Base-by-base conservation (phyloP, 768 basidiomycete genomes). In the Serendipita indica region DNA sequence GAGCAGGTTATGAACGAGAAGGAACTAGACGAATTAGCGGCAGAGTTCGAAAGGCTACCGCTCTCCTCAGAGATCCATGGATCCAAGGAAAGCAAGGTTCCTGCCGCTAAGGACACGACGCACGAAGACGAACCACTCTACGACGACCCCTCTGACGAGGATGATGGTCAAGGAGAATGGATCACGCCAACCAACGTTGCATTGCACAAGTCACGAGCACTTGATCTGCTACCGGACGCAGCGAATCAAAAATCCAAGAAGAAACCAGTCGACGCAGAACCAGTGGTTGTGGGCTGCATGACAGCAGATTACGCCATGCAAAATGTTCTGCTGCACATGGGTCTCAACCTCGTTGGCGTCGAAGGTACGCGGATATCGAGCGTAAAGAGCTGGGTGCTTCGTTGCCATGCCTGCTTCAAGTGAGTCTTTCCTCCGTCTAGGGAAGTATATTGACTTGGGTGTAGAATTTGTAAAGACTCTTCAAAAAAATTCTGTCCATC, bases 381-480 rank as follows among this genome's bases (percentile, higher is more conserved):
- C 65, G 83, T 98, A 27, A 91, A 93, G 71, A 98, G 82, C 60
- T 98, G 91, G 89, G 90, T 98, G 1, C 72, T 98, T 66, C 73
- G 96, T 59, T 99, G 96, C 69, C 96, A 99, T 72, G 96, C 92
- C 13, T 99, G 96, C 71, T 99, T 93, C 79, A 97, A 97, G 96
- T 98, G 66, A 71, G 91, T 76, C 28, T 28, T 18, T 57, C 20
- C 49, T 52, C n/a, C 30, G 27, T 59, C 34, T 3, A 30, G 20
- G 20, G 39, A 27, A 16, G n/a, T 5, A 45, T 2, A 56, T 5
- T 33, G 13, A 49, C 12, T 33, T 14, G 37, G 0, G 18, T 13
- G 3, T 65, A 99, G 96, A 69, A 82, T 96, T 64, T 97, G 93
- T 75, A 96, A 93, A 73, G 93, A 99, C 70, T 76, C 82, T 20